A percentile compares a stretch with the other conserved stretches of the same genome.
phyloP scores from a whole-genome alignment of 441 rosid species.

The Jatropha multifida region DNA sequence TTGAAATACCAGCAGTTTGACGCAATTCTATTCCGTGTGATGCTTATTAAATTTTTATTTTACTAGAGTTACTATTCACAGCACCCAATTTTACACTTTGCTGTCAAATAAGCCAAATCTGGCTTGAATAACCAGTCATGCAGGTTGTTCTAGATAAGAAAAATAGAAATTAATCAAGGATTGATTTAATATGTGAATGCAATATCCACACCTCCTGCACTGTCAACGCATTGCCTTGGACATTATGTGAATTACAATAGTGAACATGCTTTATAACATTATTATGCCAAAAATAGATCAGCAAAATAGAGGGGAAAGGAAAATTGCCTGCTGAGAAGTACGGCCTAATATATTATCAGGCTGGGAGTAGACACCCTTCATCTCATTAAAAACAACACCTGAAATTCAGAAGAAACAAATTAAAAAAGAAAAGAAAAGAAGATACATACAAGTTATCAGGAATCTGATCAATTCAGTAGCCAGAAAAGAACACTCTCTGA shows the following conservation, averaged over 20 bases:
- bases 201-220: not conserved
- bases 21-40: not conserved
- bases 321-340: conserved; percentile 70
- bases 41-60: too few relatives aligned
- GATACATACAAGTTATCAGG: not conserved
- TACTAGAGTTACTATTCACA: too few relatives aligned
- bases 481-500: conserved; percentile 5
- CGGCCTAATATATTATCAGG: conserved; percentile 92
- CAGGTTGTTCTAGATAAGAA: not conserved
- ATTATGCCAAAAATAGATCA: not conserved
- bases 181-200: too few relatives aligned
- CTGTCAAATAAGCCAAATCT: not conserved
- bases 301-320: conserved; percentile 10
- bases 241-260: not conserved
- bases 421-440: conserved; percentile 12
- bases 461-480: too few relatives aligned
- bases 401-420: conserved; percentile 25
- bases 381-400: conserved; percentile 98
- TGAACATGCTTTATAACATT: not conserved
- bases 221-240: not conserved
- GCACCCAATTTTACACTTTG: too few relatives aligned
- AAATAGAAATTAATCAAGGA: not conserved
- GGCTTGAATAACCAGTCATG: not conserved
- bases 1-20: not conserved
- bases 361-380: conserved; percentile 98